phyloP scores from a whole-genome alignment of 2,329 filamentous ascomycete species.

The Delphinella strobiligena region DNA sequence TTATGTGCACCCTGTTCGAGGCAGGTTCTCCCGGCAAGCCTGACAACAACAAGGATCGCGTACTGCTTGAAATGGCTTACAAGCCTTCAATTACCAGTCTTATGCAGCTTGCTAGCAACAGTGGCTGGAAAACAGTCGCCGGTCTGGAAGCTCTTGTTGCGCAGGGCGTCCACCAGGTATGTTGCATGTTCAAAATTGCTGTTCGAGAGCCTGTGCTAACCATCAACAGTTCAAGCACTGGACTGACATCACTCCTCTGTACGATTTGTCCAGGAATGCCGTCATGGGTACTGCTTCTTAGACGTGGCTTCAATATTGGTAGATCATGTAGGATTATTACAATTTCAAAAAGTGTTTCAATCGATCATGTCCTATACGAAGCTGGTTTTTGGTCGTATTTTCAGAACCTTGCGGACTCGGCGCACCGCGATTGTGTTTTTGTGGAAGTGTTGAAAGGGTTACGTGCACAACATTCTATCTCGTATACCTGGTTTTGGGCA shows the following conservation, averaged over 20 bases:
- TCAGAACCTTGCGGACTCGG: no score
- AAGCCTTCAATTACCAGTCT: constrained; percentile 72
- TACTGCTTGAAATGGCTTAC: constrained; percentile 93
- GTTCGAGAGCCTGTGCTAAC: neutral
- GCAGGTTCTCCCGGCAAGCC: constrained; percentile 25
- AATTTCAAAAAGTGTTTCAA: no score
- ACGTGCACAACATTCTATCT: no score
- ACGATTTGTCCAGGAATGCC: constrained; percentile 51
- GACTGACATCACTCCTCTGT: constrained; percentile 69
- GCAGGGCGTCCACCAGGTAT: constrained; percentile 71
- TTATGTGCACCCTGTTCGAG: constrained; percentile 45
- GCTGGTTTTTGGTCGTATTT: no score
- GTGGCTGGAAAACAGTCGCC: constrained; percentile 71
- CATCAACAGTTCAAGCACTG: constrained; percentile 46
- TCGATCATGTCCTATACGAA: no score
- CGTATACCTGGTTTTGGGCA: no score
- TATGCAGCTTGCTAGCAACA: constrained; percentile 69
- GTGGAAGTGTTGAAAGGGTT: no score
- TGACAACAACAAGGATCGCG: constrained; percentile 27
- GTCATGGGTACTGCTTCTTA: constrained; percentile 19
- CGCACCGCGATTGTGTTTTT: no score
- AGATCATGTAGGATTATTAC: no score
- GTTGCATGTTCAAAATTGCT: constrained; percentile 11
- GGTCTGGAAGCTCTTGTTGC: constrained; percentile 82
- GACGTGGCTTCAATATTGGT: neutral